phyloP scores from a whole-genome alignment of 2,329 filamentous ascomycete genomes.

The Pseudocercospora pini-densiflorae region DNA sequence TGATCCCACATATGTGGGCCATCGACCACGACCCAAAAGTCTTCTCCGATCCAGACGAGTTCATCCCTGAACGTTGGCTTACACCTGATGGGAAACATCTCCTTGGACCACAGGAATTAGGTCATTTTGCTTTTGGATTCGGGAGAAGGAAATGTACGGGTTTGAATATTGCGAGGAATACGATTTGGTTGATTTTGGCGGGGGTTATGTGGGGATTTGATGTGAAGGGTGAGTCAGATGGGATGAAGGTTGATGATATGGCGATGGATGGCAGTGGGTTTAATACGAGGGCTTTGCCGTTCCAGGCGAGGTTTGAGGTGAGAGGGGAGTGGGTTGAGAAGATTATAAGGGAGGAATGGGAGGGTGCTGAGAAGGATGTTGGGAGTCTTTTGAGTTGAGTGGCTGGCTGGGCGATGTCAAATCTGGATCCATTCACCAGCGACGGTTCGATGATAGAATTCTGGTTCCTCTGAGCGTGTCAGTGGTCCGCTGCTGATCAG shows the following conservation, averaged over 20 bases:
- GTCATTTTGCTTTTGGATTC: constrained; percentile 34
- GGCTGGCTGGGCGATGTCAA: no score
- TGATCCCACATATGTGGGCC: not conserved
- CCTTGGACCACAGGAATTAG: not conserved
- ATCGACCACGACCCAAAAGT: not conserved
- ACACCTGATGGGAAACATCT: no score
- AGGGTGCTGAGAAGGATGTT: not conserved
- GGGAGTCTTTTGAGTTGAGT: not conserved
- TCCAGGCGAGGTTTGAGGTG: not conserved
- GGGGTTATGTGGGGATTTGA: constrained; percentile 54
- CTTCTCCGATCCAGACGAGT: not conserved
- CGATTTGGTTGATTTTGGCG: constrained; percentile 43
- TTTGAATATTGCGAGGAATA: constrained; percentile 37
- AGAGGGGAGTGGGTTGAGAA: not conserved
- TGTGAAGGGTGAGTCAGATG: constrained; percentile 41
- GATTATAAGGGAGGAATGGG: not conserved
- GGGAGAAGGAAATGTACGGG: constrained; percentile 39
- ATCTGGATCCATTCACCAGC: not conserved
- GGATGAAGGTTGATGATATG: constrained; percentile 37
- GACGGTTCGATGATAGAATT: not conserved
- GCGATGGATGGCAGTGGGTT: not conserved
- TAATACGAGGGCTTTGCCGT: not conserved
- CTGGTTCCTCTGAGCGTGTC: not conserved
- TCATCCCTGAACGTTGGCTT: not conserved
- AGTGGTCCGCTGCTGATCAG: not conserved